Conservation (phyloP, 768 basidiomycete genomes). For the Xanthoconium stramineum region DNA sequence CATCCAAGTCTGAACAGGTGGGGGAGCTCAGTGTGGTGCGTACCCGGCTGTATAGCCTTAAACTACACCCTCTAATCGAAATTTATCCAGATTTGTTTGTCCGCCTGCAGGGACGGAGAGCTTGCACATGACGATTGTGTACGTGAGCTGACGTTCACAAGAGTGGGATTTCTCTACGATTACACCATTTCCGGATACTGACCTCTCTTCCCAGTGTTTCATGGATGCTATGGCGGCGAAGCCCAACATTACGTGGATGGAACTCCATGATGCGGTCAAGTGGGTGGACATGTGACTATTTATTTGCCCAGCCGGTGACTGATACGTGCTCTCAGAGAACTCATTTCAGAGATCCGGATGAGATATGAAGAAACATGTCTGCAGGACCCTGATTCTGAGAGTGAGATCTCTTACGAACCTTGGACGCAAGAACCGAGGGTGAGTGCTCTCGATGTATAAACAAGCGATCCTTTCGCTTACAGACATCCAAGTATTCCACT, state of each 20-base stretch:
- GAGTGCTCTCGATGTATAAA: conserved; percentile 4
- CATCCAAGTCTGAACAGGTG: conserved; percentile 1
- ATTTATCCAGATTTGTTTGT: conserved; percentile 21
- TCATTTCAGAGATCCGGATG: conserved; percentile 12
- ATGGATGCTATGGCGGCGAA: conserved; percentile 9
- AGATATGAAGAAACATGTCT: conserved; percentile 8
- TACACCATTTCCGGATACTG: background rate
- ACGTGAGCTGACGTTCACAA: conserved; percentile 22
- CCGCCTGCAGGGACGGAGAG: conserved; percentile 26
- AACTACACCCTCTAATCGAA: background rate
- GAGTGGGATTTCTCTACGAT: conserved; percentile 7
- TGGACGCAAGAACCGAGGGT: conserved; percentile 23
- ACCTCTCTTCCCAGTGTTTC: conserved; percentile 15
- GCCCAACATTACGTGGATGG: conserved; percentile 17
- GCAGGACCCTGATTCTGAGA: background rate
- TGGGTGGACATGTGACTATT: background rate
- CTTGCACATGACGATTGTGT: conserved; percentile 21
- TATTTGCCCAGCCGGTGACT: background rate
- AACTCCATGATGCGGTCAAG: conserved; percentile 18
- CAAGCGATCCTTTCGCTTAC: background rate
- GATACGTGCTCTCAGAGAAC: conserved; percentile 5
- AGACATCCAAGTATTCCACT: conserved; percentile 9
- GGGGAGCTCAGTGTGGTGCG: conserved; percentile 21
- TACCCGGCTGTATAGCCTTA: background rate
- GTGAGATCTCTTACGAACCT: background rate